Percentiles rank a stretch among this genome's conserved stretches.
These are phyloP conservation scores for Rossbeevera mucosa DNA, from an alignment of 768 basidiomycete genomes.

Conservation along the genomic window DNA sequence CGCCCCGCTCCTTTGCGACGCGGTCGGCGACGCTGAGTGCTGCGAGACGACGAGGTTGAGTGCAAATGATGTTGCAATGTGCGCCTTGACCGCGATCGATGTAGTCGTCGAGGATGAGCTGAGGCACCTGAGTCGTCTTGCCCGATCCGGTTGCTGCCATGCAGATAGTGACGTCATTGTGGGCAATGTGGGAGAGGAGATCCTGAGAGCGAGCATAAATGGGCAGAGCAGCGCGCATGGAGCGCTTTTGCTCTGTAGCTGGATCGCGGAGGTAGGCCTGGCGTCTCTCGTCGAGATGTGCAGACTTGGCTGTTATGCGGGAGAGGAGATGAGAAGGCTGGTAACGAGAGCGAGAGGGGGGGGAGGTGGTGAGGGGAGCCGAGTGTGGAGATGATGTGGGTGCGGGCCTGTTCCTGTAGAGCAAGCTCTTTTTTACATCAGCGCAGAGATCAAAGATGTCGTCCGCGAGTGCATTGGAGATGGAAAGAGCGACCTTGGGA, in stretches of 20 bases:
- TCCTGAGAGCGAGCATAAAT: slow-evolving; percentile 65
- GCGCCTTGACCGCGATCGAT: slow-evolving; percentile 78
- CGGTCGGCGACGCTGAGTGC: slow-evolving; percentile 90
- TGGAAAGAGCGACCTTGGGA: slow-evolving; percentile 61
- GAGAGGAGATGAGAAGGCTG: slow-evolving; percentile 28
- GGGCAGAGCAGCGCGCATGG: slow-evolving; percentile 64
- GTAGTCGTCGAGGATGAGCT: slow-evolving; percentile 81
- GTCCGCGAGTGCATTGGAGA: slow-evolving; percentile 60
- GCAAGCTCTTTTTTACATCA: slow-evolving; percentile 56
- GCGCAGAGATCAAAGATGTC: slow-evolving; percentile 65
- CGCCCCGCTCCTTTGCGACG: slow-evolving; percentile 83
- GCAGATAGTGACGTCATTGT: slow-evolving; percentile 82
- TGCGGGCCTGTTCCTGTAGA: slow-evolving; percentile 64
- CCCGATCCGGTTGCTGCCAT: slow-evolving; percentile 91
- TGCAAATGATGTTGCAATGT: slow-evolving; percentile 85
- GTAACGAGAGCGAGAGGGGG: slow-evolving; percentile 23
- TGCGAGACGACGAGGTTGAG: slow-evolving; percentile 87
- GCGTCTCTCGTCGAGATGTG: slow-evolving; percentile 48
- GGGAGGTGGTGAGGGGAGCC: slow-evolving; percentile 1
- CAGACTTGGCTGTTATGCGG: slow-evolving; percentile 46
- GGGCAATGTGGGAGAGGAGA: slow-evolving; percentile 61
- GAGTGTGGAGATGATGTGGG: slow-evolving; percentile 18
- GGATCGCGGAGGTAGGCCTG: slow-evolving; percentile 60
- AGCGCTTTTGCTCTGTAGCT: slow-evolving; percentile 58
- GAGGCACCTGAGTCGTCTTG: slow-evolving; percentile 93